Base-by-base conservation (phyloP, 208 protist species). In the Wallacemonas sp. region DNA sequence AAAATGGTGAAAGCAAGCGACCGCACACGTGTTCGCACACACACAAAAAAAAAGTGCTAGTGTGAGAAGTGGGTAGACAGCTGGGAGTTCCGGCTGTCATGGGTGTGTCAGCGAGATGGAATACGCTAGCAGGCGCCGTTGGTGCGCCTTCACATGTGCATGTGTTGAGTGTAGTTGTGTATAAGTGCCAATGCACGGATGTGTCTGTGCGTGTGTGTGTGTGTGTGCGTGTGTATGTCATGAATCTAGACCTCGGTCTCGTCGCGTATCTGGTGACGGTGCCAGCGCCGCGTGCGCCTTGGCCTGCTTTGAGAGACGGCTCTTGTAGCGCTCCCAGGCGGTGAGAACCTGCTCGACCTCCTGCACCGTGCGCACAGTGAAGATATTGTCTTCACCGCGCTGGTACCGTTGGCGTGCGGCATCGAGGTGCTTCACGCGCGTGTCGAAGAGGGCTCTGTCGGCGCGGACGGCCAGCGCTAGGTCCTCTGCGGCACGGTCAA, bases 311-410 rank as follows among this genome's bases (percentile, higher is more conserved):
- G 42, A 50, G 30, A 57, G 50, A 39, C 50, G 50, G n/a, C 13
- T 6, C 30, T 57, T 57, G 50, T 57, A 57, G 50, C 17, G 13
- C 29, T 57, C 50, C 50, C 50, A 57, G 6, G 50, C 50, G 15
- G 50, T n/a, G 30, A 38, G 50, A 26, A 57, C 38, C 50, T 57
- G 50, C 50, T 57, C 50, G 5, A 57, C 50, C 50, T 57, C 50
- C 32, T 57, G 50, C 10, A 57, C 32, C 10, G 50, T 41, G 29
- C 19, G 9, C 15, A 57, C 50, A 4, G 50, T 41, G 50, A 57
- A 57, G 26, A 57, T 24, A 19, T 21, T 57, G 15, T 26, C 3
- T 13, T 57, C 50, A 19, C 50, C 50, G 19, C 50, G 15, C 32
- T 57, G 50, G 12, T 39, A 9, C 50, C 38, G 33, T 4, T 57